Base-by-base conservation (phyloP, 2,329 filamentous ascomycete genomes). In the Fusarium keratoplasticum region DNA sequence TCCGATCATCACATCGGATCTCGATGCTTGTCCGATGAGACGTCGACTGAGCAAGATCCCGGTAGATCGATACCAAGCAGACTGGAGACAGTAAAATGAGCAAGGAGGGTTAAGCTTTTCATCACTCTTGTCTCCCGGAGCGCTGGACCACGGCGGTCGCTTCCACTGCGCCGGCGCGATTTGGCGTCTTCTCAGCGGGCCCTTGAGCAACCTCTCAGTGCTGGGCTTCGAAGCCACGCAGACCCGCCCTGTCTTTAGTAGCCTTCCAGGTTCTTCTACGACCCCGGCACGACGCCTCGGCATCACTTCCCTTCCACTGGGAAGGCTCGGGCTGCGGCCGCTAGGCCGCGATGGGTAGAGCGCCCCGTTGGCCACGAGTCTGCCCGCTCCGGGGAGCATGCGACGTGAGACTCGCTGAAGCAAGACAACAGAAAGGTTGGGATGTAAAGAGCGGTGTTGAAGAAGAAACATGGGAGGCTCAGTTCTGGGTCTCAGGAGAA, bases 301-400 rank as follows among this genome's bases (percentile, higher is more conserved):
- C 65, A 64, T 78, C 76, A 71, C 64, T 78, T 76, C 76, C 75
- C 69, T 74, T 74, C 75, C 54, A 66, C 69, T 77, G 75, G 76
- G 66, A 75, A 67, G 71, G 69, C 60, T 66, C 70, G 66, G 68
- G 67, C 54, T 57, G 60, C 70, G 74, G 76, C 66, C 76, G 64
- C 77, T 78, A 76, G 70, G 47, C 76, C 74, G n/a, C 6, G 64
- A 71, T 59, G 57, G 75, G 76, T 67, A 78, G 66, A 60, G 35
- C 64, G 57, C 70, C 71, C 75, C 74, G 67, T 76, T 59, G 57
- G 64, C 73, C 74, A 78, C 68, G 67, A 78, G 75, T 61, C 35
- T 67, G 64, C 54, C 47, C 67, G 33, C 35, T 50, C 38, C 31
- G 44, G 47, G 55, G 60, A 64, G 58, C 47, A 74, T 60, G 36